phyloP scores from a whole-genome alignment of 805 yeast genomes.

The Sungouiella blattae region DNA sequence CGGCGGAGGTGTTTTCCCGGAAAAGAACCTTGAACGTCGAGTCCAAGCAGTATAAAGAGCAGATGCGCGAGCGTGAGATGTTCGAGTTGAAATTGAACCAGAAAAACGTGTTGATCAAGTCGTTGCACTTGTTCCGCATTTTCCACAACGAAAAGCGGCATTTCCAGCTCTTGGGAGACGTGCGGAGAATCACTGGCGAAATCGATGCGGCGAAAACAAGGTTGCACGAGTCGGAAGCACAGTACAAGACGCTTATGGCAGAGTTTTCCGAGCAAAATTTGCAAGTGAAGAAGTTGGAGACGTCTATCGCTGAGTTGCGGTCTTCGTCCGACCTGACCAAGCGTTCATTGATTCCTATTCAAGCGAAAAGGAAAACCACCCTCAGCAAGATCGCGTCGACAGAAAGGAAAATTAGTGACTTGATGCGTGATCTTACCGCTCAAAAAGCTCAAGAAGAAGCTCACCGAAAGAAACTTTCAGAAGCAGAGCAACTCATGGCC shows the following conservation, averaged over 20 bases:
- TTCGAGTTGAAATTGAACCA: slow-evolving; percentile 56
- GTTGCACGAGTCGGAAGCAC: slow-evolving; percentile 24
- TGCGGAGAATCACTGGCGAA: slow-evolving; percentile 12
- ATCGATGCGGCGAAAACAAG: slow-evolving; percentile 19
- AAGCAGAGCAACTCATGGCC: slow-evolving; percentile 30
- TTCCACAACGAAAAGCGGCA: slow-evolving; percentile 53
- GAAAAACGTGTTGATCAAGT: slow-evolving; percentile 43
- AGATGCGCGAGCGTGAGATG: slow-evolving; percentile 64
- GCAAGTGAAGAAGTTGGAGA: slow-evolving; percentile 38
- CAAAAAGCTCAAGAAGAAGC: slow-evolving; percentile 44
- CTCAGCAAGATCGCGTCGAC: slow-evolving; percentile 44
- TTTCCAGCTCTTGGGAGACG: slow-evolving; percentile 31
- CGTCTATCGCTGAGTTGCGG: slow-evolving; percentile 32
- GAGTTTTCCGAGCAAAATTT: slow-evolving; percentile 47
- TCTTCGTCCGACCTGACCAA: slow-evolving; percentile 42
- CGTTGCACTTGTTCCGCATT: slow-evolving; percentile 59
- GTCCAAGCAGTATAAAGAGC: slow-evolving; percentile 72
- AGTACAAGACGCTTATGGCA: slow-evolving; percentile 25
- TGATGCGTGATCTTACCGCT: slow-evolving; percentile 49
- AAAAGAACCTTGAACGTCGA: slow-evolving; percentile 71
- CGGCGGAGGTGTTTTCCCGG: slow-evolving; percentile 62
- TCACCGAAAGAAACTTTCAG: slow-evolving; percentile 46
- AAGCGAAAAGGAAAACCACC: slow-evolving; percentile 51
- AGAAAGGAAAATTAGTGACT: slow-evolving; percentile 46
- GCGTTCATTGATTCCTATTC: slow-evolving; percentile 57